phyloP scores from a whole-genome alignment of 192 early-diverging fungal genomes.

The Coemansia sp. region DNA sequence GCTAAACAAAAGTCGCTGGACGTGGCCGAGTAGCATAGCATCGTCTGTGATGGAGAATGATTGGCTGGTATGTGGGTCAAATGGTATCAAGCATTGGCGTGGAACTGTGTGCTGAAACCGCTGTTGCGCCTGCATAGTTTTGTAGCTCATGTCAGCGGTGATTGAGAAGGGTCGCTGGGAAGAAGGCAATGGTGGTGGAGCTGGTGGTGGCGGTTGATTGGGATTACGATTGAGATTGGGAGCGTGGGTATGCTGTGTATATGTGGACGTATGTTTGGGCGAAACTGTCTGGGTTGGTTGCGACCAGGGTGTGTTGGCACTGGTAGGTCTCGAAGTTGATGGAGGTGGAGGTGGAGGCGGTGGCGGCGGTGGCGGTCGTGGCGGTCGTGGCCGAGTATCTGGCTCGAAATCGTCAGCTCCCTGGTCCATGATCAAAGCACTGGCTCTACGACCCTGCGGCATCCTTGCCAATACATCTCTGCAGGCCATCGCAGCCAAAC shows the following conservation, averaged over 20 bases:
- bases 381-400: neutral
- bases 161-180: conserved; percentile 9
- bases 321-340: neutral
- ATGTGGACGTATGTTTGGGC: no score
- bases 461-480: neutral
- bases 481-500: neutral
- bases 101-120: neutral
- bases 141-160: neutral
- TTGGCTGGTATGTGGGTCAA: neutral
- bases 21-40: neutral
- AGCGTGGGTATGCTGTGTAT: no score
- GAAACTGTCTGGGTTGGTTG: neutral
- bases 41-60: neutral
- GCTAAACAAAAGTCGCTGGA: neutral
- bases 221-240: neutral
- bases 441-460: neutral
- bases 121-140: neutral
- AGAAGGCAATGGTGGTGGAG: neutral
- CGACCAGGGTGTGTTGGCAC: neutral
- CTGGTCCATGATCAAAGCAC: no score
- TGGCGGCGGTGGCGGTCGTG: neutral
- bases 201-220: neutral
- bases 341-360: neutral
- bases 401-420: neutral
- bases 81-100: neutral